phyloP scores from a whole-genome alignment of 495 filamentous ascomycete genomes.

The Penicillium cataractarum region DNA sequence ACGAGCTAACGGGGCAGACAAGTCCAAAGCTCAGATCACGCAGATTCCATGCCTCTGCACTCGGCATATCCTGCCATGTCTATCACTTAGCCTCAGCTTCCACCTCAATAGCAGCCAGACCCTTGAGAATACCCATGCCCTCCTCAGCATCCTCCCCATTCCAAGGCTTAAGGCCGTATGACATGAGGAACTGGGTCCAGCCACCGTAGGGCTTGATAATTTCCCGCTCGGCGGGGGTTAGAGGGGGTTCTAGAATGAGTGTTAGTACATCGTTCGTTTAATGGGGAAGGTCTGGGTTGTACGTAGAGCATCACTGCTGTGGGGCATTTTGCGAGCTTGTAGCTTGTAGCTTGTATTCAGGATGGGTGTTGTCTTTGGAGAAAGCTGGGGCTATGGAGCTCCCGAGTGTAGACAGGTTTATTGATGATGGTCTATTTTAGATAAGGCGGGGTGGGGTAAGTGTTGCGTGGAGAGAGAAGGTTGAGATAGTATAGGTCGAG shows the following conservation, averaged over 20 bases:
- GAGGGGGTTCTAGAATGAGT: slow-evolving; percentile 44
- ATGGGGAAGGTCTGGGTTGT: background rate
- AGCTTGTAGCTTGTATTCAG: too few species aligned
- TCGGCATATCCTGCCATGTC: too few species aligned
- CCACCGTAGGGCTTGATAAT: slow-evolving; percentile 40
- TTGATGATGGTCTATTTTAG: too few species aligned
- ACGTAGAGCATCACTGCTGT: background rate
- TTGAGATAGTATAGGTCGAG: too few species aligned
- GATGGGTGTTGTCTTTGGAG: background rate
- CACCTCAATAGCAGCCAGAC: background rate
- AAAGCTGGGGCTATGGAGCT: background rate
- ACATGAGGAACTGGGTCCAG: slow-evolving; percentile 34
- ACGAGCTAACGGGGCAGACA: too few species aligned
- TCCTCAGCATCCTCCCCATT: slow-evolving; percentile 33
- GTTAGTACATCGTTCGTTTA: background rate
- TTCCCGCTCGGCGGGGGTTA: slow-evolving; percentile 30
- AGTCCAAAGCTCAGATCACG: too few species aligned
- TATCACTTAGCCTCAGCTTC: background rate
- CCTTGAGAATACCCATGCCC: slow-evolving; percentile 27
- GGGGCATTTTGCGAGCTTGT: background rate
- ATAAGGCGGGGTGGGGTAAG: too few species aligned
- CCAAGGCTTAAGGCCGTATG: slow-evolving; percentile 36
- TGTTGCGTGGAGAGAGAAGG: too few species aligned
- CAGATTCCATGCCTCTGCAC: too few species aligned
- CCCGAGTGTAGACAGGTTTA: too few species aligned